Evolutionary conservation across 192 early-diverging fungal species (phyloP).

Genomic region (Helicostylum pulchrum): DNA sequence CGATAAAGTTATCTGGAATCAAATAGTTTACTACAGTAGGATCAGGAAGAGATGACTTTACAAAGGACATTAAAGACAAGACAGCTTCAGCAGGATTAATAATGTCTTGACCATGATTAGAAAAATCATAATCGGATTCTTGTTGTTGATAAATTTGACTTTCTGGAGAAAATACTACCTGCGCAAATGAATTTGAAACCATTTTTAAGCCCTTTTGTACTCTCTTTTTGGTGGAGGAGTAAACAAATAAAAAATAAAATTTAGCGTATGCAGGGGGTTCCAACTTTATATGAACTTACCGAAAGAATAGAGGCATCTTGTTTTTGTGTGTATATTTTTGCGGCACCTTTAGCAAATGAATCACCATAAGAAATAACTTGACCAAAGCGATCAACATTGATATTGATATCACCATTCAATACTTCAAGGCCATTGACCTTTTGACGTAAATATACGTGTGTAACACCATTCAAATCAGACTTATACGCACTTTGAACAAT

Average conservation of each 20-base stretch:
- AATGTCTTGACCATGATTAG: slow-evolving; percentile 15
- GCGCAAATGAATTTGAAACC: slow-evolving; percentile 9
- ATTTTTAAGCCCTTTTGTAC: slow-evolving; percentile 12
- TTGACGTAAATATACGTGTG: slow-evolving; percentile 87
- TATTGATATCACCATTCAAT: slow-evolving; percentile 79
- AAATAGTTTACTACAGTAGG: slow-evolving; percentile 19
- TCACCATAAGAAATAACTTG: slow-evolving; percentile 71
- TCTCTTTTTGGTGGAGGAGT: not conserved
- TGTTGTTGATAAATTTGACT: not conserved
- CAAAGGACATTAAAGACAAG: slow-evolving; percentile 53
- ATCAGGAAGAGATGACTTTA: slow-evolving; percentile 52
- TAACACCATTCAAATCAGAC: slow-evolving; percentile 68
- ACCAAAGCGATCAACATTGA: slow-evolving; percentile 70
- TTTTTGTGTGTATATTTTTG: not conserved
- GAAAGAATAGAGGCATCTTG: not conserved
- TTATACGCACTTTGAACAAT: slow-evolving; percentile 66
- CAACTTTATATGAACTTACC: slow-evolving; percentile 2
- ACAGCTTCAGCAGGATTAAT: slow-evolving; percentile 66
- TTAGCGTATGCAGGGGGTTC: not conserved
- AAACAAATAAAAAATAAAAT: not conserved
- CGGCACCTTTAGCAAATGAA: slow-evolving; percentile 49
- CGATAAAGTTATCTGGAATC: slow-evolving; percentile 7
- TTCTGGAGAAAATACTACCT: not conserved
- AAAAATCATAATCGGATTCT: slow-evolving; percentile 1
- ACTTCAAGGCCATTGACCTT: slow-evolving; percentile 65